These are phyloP conservation scores for Atalantia buxifolia DNA, from an alignment of 345 rosid species.

Conservation along the genomic window DNA sequence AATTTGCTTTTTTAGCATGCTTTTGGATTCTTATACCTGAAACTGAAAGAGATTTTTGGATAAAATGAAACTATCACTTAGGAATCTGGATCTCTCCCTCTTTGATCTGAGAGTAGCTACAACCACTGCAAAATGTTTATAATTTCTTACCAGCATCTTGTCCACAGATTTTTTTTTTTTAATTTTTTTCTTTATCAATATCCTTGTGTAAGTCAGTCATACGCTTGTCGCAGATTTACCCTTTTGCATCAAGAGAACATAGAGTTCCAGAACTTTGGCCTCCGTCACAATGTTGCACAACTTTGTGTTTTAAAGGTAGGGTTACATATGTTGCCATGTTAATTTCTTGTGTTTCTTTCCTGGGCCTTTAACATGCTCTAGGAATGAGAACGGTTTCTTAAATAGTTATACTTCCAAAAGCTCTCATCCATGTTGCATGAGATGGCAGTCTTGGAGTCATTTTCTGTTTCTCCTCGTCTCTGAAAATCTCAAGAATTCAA, in stretches of 20 bases:
- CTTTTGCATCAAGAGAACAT: constrained; percentile 74
- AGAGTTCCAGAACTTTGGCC: constrained; percentile 79
- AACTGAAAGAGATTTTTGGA: not conserved
- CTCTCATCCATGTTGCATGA: not conserved
- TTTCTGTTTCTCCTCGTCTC: not conserved
- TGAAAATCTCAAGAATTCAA: not conserved
- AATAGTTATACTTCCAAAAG: not conserved
- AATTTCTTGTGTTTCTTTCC: not conserved
- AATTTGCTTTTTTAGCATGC: not conserved
- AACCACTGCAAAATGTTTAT: not conserved
- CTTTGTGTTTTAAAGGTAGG: constrained; percentile 80
- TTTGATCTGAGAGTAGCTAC: not conserved
- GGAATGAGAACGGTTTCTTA: not conserved
- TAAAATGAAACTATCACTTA: not conserved
- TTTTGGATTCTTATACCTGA: not conserved
- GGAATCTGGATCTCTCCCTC: not conserved
- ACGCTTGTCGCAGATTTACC: constrained; percentile 60
- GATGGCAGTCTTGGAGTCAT: not conserved
- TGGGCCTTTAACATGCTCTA: not conserved
- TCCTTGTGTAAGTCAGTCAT: constrained; percentile 23
- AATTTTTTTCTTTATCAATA: not conserved
- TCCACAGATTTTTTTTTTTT: not conserved
- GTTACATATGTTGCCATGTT: not conserved
- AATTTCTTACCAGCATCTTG: not conserved
- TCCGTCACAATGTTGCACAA: constrained; percentile 91